Conservation (phyloP, 2,329 filamentous ascomycete genomes). For the Ilyonectria destructans region DNA sequence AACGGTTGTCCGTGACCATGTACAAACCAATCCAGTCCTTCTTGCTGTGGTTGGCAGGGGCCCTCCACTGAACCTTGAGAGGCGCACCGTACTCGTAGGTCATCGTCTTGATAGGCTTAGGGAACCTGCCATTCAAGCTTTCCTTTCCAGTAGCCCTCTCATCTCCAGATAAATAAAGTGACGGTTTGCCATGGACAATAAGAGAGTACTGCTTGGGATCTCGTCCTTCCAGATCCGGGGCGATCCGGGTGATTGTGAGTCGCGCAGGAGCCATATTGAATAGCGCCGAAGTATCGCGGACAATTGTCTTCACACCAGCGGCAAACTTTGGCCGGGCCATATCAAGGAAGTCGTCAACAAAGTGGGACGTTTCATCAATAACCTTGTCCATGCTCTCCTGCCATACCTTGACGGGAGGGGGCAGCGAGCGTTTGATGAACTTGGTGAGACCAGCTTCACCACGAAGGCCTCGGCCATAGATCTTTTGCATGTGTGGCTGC, state of each 20-base stretch:
- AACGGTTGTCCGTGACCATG: slow-evolving; percentile 94
- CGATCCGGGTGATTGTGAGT: slow-evolving; percentile 85
- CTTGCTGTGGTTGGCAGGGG: slow-evolving; percentile 88
- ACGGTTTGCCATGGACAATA: slow-evolving; percentile 78
- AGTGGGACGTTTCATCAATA: slow-evolving; percentile 87
- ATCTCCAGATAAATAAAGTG: slow-evolving; percentile 64
- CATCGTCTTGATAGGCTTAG: slow-evolving; percentile 81
- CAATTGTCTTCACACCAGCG: slow-evolving; percentile 87
- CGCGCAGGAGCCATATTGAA: slow-evolving; percentile 93
- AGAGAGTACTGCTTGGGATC: slow-evolving; percentile 87
- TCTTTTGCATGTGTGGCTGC: slow-evolving; percentile 97
- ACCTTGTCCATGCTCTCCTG: slow-evolving; percentile 91
- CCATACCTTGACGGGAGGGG: slow-evolving; percentile 85
- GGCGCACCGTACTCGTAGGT: slow-evolving; percentile 92
- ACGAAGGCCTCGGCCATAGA: slow-evolving; percentile 89
- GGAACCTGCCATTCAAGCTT: slow-evolving; percentile 78
- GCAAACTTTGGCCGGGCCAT: slow-evolving; percentile 88
- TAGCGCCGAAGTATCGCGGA: slow-evolving; percentile 88
- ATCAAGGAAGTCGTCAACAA: slow-evolving; percentile 93
- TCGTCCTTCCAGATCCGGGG: slow-evolving; percentile 85
- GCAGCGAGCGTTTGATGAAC: slow-evolving; percentile 89
- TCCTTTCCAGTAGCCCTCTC: slow-evolving; percentile 82
- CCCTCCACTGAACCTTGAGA: slow-evolving; percentile 91
- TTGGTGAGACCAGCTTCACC: slow-evolving; percentile 92
- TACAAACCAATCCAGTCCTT: slow-evolving; percentile 98